Evolutionary conservation across 1,139 yeast species (phyloP).

Genomic region (Ogataea hybrid): DNA sequence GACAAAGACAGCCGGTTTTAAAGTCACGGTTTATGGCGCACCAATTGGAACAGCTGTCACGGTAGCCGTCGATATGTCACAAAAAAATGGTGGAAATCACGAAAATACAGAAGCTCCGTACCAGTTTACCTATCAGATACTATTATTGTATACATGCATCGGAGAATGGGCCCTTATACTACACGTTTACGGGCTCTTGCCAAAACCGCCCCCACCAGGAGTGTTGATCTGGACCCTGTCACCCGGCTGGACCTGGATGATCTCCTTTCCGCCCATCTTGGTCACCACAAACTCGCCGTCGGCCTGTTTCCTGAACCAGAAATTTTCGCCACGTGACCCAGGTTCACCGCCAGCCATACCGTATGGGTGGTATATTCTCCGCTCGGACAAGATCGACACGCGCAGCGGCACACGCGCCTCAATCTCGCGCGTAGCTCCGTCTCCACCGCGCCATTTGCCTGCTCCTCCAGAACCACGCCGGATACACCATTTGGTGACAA

Average conservation of each 20-base stretch:
- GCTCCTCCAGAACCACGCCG: slow-evolving; percentile 30
- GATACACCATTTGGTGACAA: slow-evolving; percentile 29
- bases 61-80: background rate
- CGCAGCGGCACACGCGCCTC: slow-evolving; percentile 27
- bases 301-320: slow-evolving; percentile 32
- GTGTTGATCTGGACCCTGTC: slow-evolving; percentile 53
- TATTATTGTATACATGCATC: background rate
- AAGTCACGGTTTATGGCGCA: background rate
- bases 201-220: slow-evolving; percentile 45
- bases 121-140: background rate
- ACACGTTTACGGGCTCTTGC: background rate
- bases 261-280: slow-evolving; percentile 59
- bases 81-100: slow-evolving; percentile 7
- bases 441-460: slow-evolving; percentile 31
- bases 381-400: slow-evolving; percentile 31
- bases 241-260: slow-evolving; percentile 46
- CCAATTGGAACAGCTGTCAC: background rate
- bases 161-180: background rate
- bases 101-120: too few species aligned
- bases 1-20: background rate
- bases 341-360: slow-evolving; percentile 33
- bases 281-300: slow-evolving; percentile 27
- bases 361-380: slow-evolving; percentile 30
- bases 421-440: slow-evolving; percentile 32
- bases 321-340: slow-evolving; percentile 36